Conservation (phyloP, 371 early-diverging fungal species). For the Rhizopus arrhizus region DNA sequence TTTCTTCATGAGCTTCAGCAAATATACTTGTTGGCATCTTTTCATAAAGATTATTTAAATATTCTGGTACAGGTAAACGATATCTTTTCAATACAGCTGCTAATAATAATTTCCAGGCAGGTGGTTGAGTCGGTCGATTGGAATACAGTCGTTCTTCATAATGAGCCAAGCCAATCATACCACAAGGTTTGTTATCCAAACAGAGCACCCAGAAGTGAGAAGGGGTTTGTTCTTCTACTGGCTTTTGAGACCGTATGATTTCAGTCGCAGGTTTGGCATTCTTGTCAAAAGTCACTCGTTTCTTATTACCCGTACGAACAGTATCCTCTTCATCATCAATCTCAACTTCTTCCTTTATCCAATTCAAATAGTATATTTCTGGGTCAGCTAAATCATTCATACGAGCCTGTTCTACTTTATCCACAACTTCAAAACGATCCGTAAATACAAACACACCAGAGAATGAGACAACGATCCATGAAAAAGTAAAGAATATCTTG, state of each 20-base stretch:
- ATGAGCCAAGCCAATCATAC: conserved; percentile 45
- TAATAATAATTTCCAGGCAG: conserved; percentile 31
- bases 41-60: conserved; percentile 17
- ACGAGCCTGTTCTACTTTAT: conserved; percentile 39
- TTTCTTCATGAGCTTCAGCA: conserved; percentile 31
- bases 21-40: conserved; percentile 23
- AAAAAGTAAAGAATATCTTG: conserved; percentile 37
- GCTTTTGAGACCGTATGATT: conserved; percentile 35
- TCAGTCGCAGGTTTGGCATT: conserved; percentile 36
- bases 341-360: conserved; percentile 35
- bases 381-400: conserved; percentile 51
- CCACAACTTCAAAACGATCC: conserved; percentile 42
- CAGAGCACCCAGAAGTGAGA: conserved; percentile 54
- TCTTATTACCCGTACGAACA: conserved; percentile 5
- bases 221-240: conserved; percentile 31
- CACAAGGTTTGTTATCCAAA: conserved; percentile 38
- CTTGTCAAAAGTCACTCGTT: conserved; percentile 33
- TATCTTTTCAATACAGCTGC: conserved; percentile 22
- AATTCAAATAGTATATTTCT: conserved; percentile 47
- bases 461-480: conserved; percentile 43
- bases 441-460: conserved; percentile 40
- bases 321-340: conserved; percentile 13
- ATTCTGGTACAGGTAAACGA: conserved; percentile 22
- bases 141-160: conserved; percentile 26
- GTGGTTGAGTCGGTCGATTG: conserved; percentile 19